Percentiles rank a stretch among this genome's conserved stretches.
phyloP scores from a whole-genome alignment of 2,329 filamentous ascomycete species.

The Cyanodermella asteris region DNA sequence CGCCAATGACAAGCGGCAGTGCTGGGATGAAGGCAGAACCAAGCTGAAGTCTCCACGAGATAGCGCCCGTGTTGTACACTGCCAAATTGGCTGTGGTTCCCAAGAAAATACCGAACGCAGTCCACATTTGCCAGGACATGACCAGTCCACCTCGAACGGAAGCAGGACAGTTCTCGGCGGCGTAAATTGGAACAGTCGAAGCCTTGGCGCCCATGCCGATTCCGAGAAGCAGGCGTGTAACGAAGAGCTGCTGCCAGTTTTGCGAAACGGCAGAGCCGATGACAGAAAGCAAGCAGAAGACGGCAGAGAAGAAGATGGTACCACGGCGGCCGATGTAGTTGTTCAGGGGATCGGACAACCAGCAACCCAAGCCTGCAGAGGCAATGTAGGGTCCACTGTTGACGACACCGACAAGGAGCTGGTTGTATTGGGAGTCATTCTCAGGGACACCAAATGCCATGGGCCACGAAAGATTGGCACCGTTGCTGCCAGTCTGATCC shows the following conservation, averaged over 20 bases:
- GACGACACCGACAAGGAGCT: conserved; percentile 43
- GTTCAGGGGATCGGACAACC: conserved; percentile 45
- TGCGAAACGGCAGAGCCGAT: conserved; percentile 43
- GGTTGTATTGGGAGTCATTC: conserved; percentile 23
- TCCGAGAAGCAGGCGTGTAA: conserved; percentile 34
- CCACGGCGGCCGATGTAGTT: conserved; percentile 36
- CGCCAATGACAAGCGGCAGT: conserved; percentile 33
- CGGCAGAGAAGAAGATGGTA: conserved; percentile 39
- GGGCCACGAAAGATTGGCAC: conserved; percentile 30
- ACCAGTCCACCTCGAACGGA: conserved; percentile 33
- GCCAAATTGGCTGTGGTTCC: conserved; percentile 44
- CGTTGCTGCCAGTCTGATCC: conserved; percentile 32
- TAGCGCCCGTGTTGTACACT: conserved; percentile 34
- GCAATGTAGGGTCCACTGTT: conserved; percentile 37
- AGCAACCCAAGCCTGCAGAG: conserved; percentile 34
- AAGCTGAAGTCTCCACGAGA: conserved; percentile 42
- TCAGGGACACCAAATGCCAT: conserved; percentile 21
- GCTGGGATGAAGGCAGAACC: conserved; percentile 44
- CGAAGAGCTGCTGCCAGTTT: conserved; percentile 35
- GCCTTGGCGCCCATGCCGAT: conserved; percentile 40
- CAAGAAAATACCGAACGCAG: conserved; percentile 42
- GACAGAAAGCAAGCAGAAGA: conserved; percentile 44
- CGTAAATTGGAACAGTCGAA: conserved; percentile 33
- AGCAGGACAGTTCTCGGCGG: conserved; percentile 33
- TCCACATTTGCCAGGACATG: conserved; percentile 32